Evolutionary conservation across 768 basidiomycete species (phyloP), one percentile per base, ranked within the genome.

Genomic region (Sutorius australiensis): DNA sequence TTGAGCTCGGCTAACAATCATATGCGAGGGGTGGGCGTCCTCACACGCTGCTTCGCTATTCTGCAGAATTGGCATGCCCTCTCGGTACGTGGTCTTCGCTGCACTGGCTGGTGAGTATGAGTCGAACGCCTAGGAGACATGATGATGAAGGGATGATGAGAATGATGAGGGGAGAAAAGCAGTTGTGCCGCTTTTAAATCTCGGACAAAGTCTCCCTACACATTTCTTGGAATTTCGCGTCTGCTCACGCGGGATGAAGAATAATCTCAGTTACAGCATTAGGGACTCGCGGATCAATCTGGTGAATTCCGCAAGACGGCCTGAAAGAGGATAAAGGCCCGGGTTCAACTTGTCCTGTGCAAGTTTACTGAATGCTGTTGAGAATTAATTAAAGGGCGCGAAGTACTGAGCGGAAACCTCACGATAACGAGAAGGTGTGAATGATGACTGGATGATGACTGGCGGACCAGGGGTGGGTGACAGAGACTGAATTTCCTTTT

Each of bases 341-440:
- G 33, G 50, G 31, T 50, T 44, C 47, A 42, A 47, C 51, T 50
- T 33, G 48, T 19, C 59, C 44, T 32, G 58, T 45, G 54, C 47
- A 36, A 27, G 32, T 54, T 51, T 41, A 50, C 57, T 59, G 53
- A 57, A 55, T 65, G 37, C 41, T 44, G 40, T 37, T 53, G n/a
- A 47, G 33, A 60, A 66, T 66, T 66, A 66, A 66, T 66, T 52
- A 66, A 66, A 56, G 50, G 46, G 51, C 53, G 52, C 55, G 51
- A 60, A 55, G 46, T 50, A 53, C 48, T 55, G 64, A 54, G 45
- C 46, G 61, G 63, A 60, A 65, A 62, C 64, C 64, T 67, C 64
- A 56, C 50, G 64, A 63, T 67, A 56, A 61, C 49, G 66, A 62
- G 60, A 67, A 62, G 57, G 63, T 44, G 55, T 63, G 66, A 67